These are phyloP conservation scores for Calonectria pteridis DNA, from an alignment of 2,329 filamentous ascomycete genomes.

Conservation along the genomic window DNA sequence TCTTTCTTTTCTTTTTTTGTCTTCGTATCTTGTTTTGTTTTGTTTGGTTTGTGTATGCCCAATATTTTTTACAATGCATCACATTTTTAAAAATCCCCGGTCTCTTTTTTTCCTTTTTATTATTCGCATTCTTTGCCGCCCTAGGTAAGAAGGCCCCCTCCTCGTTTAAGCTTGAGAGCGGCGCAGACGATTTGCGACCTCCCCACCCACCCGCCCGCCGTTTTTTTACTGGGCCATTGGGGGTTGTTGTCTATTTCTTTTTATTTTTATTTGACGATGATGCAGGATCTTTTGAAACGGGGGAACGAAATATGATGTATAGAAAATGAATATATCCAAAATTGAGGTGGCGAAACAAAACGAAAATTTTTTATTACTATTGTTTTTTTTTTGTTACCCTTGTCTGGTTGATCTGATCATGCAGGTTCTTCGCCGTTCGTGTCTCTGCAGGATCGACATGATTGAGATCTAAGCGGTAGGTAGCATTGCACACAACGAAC, in stretches of 20 bases:
- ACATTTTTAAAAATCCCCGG: no score
- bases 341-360: not conserved
- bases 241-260: not conserved
- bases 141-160: not conserved
- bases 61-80: not conserved
- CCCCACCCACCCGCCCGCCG: no score
- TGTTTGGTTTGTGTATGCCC: no score
- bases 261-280: not conserved
- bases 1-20: not conserved
- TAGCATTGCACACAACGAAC: not conserved
- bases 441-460: not conserved
- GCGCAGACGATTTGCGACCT: not conserved
- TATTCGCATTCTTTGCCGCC: conserved; percentile 1
- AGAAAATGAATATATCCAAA: not conserved
- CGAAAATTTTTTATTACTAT: not conserved
- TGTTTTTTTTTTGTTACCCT: not conserved
- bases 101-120: not conserved
- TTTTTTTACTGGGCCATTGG: not conserved
- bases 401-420: not conserved
- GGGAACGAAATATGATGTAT: not conserved
- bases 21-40: not conserved
- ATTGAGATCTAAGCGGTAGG: not conserved
- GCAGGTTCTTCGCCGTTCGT: not conserved
- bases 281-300: not conserved
- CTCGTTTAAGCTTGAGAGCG: conserved; percentile 4